These are phyloP conservation scores for Leucocoprinus sp. DNA, from an alignment of 768 basidiomycete species.

Conservation along the genomic window DNA sequence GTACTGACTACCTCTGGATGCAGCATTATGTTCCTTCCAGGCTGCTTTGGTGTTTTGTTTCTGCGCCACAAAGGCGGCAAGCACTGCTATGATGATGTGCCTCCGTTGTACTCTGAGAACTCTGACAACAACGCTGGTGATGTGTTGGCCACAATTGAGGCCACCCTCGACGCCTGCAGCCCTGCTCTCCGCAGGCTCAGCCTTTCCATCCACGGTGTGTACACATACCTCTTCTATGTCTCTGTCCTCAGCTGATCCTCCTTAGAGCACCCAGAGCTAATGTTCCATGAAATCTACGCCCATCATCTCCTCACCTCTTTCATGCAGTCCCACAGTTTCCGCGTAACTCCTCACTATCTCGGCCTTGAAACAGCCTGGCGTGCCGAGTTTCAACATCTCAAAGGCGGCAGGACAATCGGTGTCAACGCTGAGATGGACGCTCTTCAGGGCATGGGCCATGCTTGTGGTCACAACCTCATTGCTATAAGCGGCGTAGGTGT, in stretches of 20 bases:
- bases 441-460: conserved; percentile 53
- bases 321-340: conserved; percentile 57
- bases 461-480: conserved; percentile 81
- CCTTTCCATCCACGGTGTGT: conserved; percentile 64
- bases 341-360: conserved; percentile 50
- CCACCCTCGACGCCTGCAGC: conserved; percentile 43
- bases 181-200: conserved; percentile 53
- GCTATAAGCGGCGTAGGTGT: conserved; percentile 74
- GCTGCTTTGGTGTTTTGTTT: conserved; percentile 30
- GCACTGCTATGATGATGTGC: conserved; percentile 24
- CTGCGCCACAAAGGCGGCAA: conserved; percentile 15
- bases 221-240: neutral
- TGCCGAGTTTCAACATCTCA: conserved; percentile 55
- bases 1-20: conserved; percentile 17
- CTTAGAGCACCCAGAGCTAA: conserved; percentile 65
- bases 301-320: conserved; percentile 65
- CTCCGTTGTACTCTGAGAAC: conserved; percentile 33
- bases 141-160: conserved; percentile 50
- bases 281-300: conserved; percentile 66
- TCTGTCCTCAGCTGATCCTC: neutral
- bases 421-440: conserved; percentile 84
- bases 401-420: conserved; percentile 63
- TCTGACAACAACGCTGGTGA: conserved; percentile 32
- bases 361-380: conserved; percentile 74
- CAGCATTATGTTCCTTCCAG: conserved; percentile 16